A percentile compares a stretch with the other conserved stretches of the same genome.
Conservation (phyloP, 768 basidiomycete species). For the Termitomyces sp. region DNA sequence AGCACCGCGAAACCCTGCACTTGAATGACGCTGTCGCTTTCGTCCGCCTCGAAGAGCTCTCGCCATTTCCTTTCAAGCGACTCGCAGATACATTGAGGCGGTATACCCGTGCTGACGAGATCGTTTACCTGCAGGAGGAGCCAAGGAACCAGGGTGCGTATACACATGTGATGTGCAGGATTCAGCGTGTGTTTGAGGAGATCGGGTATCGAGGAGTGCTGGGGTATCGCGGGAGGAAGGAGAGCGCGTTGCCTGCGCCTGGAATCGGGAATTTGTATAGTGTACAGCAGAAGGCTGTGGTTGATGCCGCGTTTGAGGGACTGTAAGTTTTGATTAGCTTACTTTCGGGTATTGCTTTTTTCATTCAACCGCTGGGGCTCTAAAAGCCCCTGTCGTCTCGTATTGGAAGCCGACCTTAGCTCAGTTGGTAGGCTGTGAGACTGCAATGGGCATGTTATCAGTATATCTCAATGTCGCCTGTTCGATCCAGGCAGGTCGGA, state of each 20-base stretch:
- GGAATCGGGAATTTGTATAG: conserved; percentile 69
- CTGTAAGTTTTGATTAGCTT: background rate
- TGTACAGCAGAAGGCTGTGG: conserved; percentile 55
- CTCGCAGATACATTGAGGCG: conserved; percentile 39
- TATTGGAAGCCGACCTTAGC: background rate
- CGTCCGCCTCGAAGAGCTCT: conserved; percentile 78
- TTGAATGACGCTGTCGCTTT: conserved; percentile 55
- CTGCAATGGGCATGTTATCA: conserved; percentile 5
- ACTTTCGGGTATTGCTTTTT: no score
- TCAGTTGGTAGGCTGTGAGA: conserved; percentile 12
- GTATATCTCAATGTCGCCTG: conserved; percentile 6
- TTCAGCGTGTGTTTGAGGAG: conserved; percentile 44
- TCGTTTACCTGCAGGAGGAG: conserved; percentile 82
- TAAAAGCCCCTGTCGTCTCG: no score
- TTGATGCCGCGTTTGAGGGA: conserved; percentile 47
- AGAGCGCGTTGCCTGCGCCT: conserved; percentile 72
- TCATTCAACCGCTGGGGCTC: no score
- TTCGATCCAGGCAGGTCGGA: conserved; percentile 10
- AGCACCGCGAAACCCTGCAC: conserved; percentile 51
- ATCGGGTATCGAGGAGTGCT: conserved; percentile 29
- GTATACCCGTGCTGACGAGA: conserved; percentile 38
- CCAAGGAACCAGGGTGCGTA: conserved; percentile 85
- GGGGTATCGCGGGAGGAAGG: conserved; percentile 59
- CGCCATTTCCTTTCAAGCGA: conserved; percentile 76
- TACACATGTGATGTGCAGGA: conserved; percentile 55